Conservation (phyloP, 2,329 filamentous ascomycete genomes). For the Teratosphaeria viscida region DNA sequence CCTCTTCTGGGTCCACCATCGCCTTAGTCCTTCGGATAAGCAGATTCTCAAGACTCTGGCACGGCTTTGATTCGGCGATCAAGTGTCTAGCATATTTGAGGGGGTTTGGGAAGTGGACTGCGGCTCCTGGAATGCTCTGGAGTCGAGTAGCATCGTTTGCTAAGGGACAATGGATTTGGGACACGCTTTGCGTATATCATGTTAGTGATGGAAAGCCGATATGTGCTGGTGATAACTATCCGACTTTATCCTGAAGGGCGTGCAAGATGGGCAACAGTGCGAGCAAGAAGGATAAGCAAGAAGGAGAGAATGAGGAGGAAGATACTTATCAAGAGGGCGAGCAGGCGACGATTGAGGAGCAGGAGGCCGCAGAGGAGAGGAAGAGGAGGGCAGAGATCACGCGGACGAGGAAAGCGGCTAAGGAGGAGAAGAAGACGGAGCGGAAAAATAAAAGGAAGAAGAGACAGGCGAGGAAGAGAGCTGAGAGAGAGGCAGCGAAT, state of each 20-base stretch:
- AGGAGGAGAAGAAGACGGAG: not conserved
- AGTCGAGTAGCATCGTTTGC: not conserved
- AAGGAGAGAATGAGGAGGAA: too few species aligned
- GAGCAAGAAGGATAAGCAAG: not conserved
- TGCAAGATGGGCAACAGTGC: not conserved
- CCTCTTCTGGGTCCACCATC: too few species aligned
- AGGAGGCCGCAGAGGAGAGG: not conserved
- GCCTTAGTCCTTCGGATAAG: not conserved
- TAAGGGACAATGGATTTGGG: not conserved
- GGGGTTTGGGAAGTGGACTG: not conserved
- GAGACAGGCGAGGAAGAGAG: not conserved
- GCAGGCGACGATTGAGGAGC: not conserved
- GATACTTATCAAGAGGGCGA: not conserved
- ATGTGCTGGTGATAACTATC: not conserved
- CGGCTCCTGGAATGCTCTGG: not conserved
- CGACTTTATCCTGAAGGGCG: not conserved
- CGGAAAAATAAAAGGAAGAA: not conserved
- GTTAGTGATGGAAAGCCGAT: not conserved
- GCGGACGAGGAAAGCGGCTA: not conserved
- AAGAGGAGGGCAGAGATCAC: not conserved
- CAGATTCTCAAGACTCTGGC: not conserved
- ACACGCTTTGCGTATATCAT: not conserved
- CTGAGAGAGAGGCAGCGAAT: not conserved
- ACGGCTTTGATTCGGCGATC: not conserved
- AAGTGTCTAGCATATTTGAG: not conserved